Conservation (phyloP, 352 stramenopile genomes). For the Phytophthora pini region DNA sequence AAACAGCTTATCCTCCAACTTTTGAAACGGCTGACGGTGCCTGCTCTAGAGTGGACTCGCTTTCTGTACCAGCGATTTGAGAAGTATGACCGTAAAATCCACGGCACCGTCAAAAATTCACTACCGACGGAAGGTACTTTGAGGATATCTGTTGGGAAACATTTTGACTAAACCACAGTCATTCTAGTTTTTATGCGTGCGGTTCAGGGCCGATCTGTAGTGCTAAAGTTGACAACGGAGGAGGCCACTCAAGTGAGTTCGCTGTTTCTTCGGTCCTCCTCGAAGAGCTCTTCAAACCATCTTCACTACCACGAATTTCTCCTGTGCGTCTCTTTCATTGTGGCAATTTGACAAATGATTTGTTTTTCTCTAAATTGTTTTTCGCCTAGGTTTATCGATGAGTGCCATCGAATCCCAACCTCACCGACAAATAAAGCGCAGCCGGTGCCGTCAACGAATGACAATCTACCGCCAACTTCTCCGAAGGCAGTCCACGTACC, state of each 20-base stretch:
- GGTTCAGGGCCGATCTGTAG: slow-evolving; percentile 32
- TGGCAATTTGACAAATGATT: neutral
- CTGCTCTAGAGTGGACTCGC: slow-evolving; percentile 30
- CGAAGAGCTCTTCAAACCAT: slow-evolving; percentile 18
- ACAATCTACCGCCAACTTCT: neutral
- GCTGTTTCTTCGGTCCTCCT: slow-evolving; percentile 46
- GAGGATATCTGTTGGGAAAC: no score
- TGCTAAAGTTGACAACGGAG: slow-evolving; percentile 42
- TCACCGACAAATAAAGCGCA: slow-evolving; percentile 2
- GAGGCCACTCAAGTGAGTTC: slow-evolving; percentile 40
- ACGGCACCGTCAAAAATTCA: slow-evolving; percentile 31
- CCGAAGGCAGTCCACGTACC: slow-evolving; percentile 4
- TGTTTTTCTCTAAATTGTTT: neutral
- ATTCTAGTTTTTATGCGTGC: slow-evolving; percentile 45
- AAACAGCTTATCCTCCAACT: slow-evolving; percentile 40
- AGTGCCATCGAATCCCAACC: slow-evolving; percentile 12
- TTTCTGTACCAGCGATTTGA: slow-evolving; percentile 46
- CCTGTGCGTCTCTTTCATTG: slow-evolving; percentile 10
- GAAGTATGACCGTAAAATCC: slow-evolving; percentile 46
- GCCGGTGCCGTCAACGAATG: neutral
- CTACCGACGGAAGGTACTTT: slow-evolving; percentile 43
- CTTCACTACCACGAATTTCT: slow-evolving; percentile 57
- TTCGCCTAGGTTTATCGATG: slow-evolving; percentile 23
- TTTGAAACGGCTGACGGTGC: slow-evolving; percentile 17
- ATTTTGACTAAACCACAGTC: neutral